Percentiles rank a stretch among this genome's conserved stretches.
These are phyloP conservation scores for Persicaria maculosa DNA, from an alignment of 148 eudicot species.

Conservation along the genomic window DNA sequence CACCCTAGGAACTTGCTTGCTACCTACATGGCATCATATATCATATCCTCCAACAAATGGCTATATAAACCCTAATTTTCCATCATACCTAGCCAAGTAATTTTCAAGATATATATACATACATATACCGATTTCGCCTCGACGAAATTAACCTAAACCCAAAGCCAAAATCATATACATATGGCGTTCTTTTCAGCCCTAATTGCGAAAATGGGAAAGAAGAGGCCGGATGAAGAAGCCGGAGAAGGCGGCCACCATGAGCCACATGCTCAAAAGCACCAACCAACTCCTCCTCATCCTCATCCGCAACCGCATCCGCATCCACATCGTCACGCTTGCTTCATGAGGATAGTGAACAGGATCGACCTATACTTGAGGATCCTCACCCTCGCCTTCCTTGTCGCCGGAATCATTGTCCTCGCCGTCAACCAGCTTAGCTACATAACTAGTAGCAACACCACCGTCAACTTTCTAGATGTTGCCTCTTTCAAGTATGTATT, in stretches of 20 bases:
- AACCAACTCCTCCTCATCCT: background rate
- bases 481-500: background rate
- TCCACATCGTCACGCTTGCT: background rate
- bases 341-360: background rate
- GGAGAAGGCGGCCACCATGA: background rate
- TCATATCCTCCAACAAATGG: background rate
- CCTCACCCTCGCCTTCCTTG: background rate
- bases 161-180: background rate
- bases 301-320: background rate
- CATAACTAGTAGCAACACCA: background rate
- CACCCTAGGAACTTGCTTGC: background rate
- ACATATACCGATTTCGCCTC: background rate
- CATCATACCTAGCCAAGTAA: background rate
- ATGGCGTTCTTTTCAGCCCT: conserved; percentile 8
- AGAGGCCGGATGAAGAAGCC: background rate
- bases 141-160: background rate
- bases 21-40: background rate
- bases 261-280: background rate
- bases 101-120: background rate
- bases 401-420: background rate
- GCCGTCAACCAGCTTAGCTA: background rate
- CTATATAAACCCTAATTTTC: background rate
- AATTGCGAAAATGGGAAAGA: background rate
- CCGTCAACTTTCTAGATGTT: background rate
- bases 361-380: conserved; percentile 4